Evolutionary conservation across 768 basidiomycete genomes (phyloP), one percentile per base, ranked within the genome.

Genomic region (Neoboletus subvelutipes): DNA sequence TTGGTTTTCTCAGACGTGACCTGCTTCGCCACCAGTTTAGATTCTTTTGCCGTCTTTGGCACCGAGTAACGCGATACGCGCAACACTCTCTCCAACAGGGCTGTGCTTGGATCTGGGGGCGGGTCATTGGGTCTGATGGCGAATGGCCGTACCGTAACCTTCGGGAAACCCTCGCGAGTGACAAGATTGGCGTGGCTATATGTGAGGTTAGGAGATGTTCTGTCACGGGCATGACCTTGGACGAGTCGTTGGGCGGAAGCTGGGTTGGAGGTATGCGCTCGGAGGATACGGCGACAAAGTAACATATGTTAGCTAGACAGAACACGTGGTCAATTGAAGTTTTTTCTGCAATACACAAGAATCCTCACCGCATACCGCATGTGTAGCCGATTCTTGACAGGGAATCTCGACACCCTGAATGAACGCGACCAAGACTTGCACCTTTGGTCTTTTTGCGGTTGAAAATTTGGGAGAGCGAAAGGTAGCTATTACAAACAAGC

Each of bases 221-320:
- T 57, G 50, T 65, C 56, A 55, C 26, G 58, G 41, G 58, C 59
- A 63, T 64, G 62, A 50, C 45, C 45, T 57, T 56, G 62, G 50
- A 60, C 36, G 56, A 70, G 41, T 54, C 52, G 70, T 61, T 60
- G 64, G 31, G 61, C 52, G 43, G 62, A 60, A 52, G 54, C 40
- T 52, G 68, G 56, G 63, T 70, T 74, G 54, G 66, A 68, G 64
- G 75, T 68, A 72, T 76, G 74, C 72, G 76, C 75, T 80, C 76
- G 76, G 63, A 76, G 74, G 66, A 79, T 73, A 75, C 75, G 80
- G 75, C 83, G 85, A 80, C 86, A 85, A 83, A 83, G 78, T 76
- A 79, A 86, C 86, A 88, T 88, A 85, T 82, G 84, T 88, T 79
- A 88, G 75, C 86, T 83, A 60, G n/a, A 62, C 46, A 31, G 45